Conservation (phyloP, 73 alveolate species). For the Blepharisma japonicum region DNA sequence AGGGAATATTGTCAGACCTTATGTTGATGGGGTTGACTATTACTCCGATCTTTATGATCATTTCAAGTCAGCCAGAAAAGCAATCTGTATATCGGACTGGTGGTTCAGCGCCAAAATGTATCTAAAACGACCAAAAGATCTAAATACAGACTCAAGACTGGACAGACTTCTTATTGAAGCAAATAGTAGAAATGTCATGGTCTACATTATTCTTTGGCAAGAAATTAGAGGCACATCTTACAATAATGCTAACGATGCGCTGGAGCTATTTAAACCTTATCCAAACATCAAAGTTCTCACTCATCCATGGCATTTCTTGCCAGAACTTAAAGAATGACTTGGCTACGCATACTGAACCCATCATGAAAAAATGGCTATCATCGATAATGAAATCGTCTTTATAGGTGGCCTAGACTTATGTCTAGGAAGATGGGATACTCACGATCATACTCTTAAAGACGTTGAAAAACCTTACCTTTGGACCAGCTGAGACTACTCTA, state of each 20-base stretch:
- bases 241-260: constrained; percentile 64
- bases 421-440: constrained; percentile 91
- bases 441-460: constrained; percentile 78
- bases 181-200: constrained; percentile 87
- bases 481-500: constrained; percentile 60
- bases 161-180: not conserved
- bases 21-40: constrained; percentile 55
- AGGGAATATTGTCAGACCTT: constrained; percentile 38
- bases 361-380: constrained; percentile 90
- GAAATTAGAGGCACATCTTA: constrained; percentile 75
- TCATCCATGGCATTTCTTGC: constrained; percentile 71
- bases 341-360: constrained; percentile 82
- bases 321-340: not conserved
- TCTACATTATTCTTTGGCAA: constrained; percentile 65
- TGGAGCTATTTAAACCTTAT: constrained; percentile 57
- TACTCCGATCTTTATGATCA: constrained; percentile 41
- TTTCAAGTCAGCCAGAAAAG: constrained; percentile 61
- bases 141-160: not conserved
- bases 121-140: constrained; percentile 66
- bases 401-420: constrained; percentile 95
- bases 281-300: constrained; percentile 82
- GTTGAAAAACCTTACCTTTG: constrained; percentile 49
- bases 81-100: constrained; percentile 95
- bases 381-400: constrained; percentile 81
- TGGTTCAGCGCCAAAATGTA: constrained; percentile 94